A percentile compares a stretch with the other conserved stretches of the same genome.
Evolutionary conservation across 2,329 filamentous ascomycete species (phyloP).

Genomic region (Xylaria sp.): DNA sequence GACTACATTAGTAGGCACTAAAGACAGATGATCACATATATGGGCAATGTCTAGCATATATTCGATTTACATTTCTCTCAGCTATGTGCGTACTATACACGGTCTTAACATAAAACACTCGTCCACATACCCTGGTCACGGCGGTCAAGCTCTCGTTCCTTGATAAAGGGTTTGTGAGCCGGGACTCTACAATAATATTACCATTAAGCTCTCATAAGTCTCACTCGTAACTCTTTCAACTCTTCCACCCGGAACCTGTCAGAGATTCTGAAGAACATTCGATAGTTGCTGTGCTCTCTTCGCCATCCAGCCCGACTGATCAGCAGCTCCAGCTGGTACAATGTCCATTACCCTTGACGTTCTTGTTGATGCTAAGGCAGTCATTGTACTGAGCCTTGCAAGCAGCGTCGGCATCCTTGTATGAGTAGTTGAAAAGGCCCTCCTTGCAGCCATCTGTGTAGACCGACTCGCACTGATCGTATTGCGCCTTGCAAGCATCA

Average conservation of each 20-base stretch:
- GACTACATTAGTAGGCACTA: neutral
- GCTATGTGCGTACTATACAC: neutral
- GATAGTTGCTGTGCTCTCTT: neutral
- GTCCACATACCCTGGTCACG: neutral
- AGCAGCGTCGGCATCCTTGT: slow-evolving; percentile 52
- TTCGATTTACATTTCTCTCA: neutral
- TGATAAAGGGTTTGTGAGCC: neutral
- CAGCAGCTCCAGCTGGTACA: slow-evolving; percentile 50
- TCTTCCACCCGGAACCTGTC: neutral
- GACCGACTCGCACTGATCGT: slow-evolving; percentile 58
- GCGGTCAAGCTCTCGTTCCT: too few species aligned
- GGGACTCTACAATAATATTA: slow-evolving; percentile 21
- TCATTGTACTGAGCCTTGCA: slow-evolving; percentile 63
- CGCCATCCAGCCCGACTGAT: neutral
- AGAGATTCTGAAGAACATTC: neutral
- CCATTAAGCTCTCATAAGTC: slow-evolving; percentile 11
- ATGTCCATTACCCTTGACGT: slow-evolving; percentile 52
- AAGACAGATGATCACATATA: neutral
- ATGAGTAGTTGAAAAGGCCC: slow-evolving; percentile 44
- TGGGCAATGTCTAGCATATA: neutral
- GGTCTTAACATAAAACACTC: neutral
- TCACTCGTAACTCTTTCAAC: neutral
- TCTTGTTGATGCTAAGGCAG: slow-evolving; percentile 58
- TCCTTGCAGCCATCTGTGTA: slow-evolving; percentile 62
- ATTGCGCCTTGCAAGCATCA: slow-evolving; percentile 66